Evolutionary conservation across 352 stramenopile genomes (phyloP).

Genomic region (Thalassiosira hispida): DNA sequence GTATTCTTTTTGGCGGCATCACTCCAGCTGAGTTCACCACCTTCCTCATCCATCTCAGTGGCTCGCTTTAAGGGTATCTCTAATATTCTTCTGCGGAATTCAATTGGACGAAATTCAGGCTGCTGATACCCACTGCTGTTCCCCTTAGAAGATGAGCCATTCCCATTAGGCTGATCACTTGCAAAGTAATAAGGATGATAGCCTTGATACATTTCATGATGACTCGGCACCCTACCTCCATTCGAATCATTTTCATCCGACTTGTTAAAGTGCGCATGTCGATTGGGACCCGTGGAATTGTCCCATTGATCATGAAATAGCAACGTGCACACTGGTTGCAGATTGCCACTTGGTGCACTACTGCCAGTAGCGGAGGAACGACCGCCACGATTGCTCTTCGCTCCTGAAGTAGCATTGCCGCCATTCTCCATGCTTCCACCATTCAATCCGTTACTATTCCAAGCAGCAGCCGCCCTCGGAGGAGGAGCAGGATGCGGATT

Average conservation of each 20-base stretch:
- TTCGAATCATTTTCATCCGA: not conserved
- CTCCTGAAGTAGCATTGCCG: too few species aligned
- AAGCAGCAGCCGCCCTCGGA: not conserved
- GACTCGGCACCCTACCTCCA: too few species aligned
- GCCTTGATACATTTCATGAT: slow-evolving; percentile 2
- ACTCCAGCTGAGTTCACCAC: not conserved
- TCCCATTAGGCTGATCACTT: not conserved
- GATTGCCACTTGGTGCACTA: not conserved
- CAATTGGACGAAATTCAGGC: slow-evolving; percentile 52
- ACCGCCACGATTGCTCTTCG: too few species aligned
- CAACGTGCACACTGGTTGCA: slow-evolving; percentile 6
- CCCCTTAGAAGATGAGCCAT: not conserved
- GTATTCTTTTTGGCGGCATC: not conserved
- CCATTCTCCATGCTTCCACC: too few species aligned
- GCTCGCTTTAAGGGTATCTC: slow-evolving; percentile 19
- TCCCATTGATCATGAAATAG: slow-evolving; percentile 40
- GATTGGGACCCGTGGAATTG: not conserved
- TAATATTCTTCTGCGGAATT: slow-evolving; percentile 72
- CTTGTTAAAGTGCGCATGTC: too few species aligned
- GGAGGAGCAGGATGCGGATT: too few species aligned
- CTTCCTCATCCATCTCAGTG: too few species aligned
- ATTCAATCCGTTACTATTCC: not conserved
- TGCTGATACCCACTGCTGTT: too few species aligned
- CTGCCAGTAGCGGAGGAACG: too few species aligned
- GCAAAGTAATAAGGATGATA: slow-evolving; percentile 20